Evolutionary conservation across 768 basidiomycete species (phyloP), one percentile per base, ranked within the genome.

Genomic region (Termitomyces sp.): DNA sequence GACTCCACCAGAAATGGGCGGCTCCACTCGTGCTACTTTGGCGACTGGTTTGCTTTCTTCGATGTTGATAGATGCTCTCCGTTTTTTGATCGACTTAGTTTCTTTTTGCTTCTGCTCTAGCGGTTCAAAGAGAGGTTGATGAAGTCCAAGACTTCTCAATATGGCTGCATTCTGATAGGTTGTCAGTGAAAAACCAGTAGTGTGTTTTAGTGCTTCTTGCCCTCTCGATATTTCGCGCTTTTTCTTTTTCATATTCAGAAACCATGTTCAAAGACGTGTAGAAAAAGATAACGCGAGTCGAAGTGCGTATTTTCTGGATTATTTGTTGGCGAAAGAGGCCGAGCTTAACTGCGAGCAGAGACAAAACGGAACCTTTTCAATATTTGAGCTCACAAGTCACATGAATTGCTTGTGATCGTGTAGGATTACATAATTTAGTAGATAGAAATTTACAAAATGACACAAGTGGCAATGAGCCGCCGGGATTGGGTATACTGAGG

Each of bases 101-200:
- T 72, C 66, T 6, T 60, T 61, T 17, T 62, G 58, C 47, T 69
- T 75, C 56, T 80, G 79, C 57, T 73, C 77, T 0, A 21, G 1
- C 9, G 80, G 80, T 58, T 82, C 83, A 21, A 76, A 70, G 1
- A 69, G 52, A 23, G 81, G 80, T 52, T 73, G 75, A 49, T 77
- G 75, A 1, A 88, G 68, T 0, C 74, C 79, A 8, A 85, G 64
- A 0, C 57, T 51, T 10, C 63, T 64, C 40, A 88, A 67, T 3
- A 84, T 44, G 28, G 57, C 72, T 57, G 59, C 71, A 61, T 86
- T 86, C 68, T 76, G 54, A 4, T 41, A 37, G 12, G 28, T 17
- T 23, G n/a, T 40, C 48, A 52, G n/a, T 48, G 47, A 32, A 57
- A 37, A 25, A 56, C 16, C n/a, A 6, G 16, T 32, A 16, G 25